phyloP scores from a whole-genome alignment of 2,329 filamentous ascomycete genomes.

The Xylaria polymorpha region DNA sequence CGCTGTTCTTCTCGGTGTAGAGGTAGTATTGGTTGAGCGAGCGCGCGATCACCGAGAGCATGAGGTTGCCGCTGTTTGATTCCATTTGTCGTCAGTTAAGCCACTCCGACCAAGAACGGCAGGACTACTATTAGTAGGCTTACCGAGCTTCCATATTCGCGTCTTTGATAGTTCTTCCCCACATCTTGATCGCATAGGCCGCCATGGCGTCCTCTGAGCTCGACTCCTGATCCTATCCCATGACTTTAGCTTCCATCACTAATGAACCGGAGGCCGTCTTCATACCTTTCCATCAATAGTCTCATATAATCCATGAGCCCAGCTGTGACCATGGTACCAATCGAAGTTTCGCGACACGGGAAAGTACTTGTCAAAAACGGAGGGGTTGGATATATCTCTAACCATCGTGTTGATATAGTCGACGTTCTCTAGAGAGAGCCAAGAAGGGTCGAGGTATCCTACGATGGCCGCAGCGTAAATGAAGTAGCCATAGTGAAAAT shows the following conservation, averaged over 20 bases:
- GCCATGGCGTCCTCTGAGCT: constrained; percentile 92
- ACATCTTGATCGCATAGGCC: constrained; percentile 91
- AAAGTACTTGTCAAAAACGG: constrained; percentile 76
- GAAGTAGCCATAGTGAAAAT: constrained; percentile 88
- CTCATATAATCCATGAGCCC: constrained; percentile 84
- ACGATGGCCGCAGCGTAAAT: constrained; percentile 88
- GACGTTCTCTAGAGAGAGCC: constrained; percentile 75
- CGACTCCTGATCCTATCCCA: constrained; percentile 76
- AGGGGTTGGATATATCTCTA: constrained; percentile 84
- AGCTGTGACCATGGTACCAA: constrained; percentile 94
- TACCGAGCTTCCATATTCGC: constrained; percentile 79
- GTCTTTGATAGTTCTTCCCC: constrained; percentile 84
- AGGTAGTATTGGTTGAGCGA: constrained; percentile 85
- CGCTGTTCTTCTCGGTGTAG: constrained; percentile 74
- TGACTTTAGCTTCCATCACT: constrained; percentile 6
- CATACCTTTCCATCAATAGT: constrained; percentile 75
- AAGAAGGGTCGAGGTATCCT: constrained; percentile 78
- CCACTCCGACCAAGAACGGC: neutral
- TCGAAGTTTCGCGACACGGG: constrained; percentile 88
- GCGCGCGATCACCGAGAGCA: constrained; percentile 81
- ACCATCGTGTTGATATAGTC: constrained; percentile 86
- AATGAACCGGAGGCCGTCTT: neutral
- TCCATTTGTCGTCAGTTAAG: neutral
- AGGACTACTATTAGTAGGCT: constrained; percentile 30
- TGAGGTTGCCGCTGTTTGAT: constrained; percentile 75